A percentile compares a stretch with the other conserved stretches of the same genome.
Evolutionary conservation across 257 asterid genomes (phyloP).

Genomic region (Jasminum sambac): DNA sequence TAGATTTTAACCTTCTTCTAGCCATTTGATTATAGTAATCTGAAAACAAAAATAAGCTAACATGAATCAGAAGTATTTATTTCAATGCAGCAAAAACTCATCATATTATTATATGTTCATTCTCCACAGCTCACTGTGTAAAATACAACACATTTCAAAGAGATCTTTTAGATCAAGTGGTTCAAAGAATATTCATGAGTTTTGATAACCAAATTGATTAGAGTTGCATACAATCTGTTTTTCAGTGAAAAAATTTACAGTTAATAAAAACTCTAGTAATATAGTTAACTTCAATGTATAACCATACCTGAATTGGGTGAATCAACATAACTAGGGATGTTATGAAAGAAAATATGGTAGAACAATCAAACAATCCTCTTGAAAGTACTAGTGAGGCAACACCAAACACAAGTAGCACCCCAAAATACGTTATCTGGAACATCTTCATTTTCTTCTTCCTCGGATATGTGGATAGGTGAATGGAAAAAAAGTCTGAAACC

Average conservation of each 20-base stretch:
- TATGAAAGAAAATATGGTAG: slow-evolving; percentile 62
- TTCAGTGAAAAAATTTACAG: not conserved
- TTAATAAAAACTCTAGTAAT: not conserved
- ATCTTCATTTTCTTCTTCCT: slow-evolving; percentile 82
- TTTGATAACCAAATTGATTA: not conserved
- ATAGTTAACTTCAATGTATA: slow-evolving; percentile 2
- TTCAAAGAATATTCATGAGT: not conserved
- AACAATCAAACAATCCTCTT: slow-evolving; percentile 55
- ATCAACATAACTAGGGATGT: slow-evolving; percentile 79
- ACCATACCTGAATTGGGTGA: slow-evolving; percentile 82
- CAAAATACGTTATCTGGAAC: slow-evolving; percentile 63
- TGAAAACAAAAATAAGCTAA: too few relatives aligned
- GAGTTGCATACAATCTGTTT: slow-evolving; percentile 3
- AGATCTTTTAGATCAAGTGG: not conserved
- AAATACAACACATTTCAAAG: not conserved
- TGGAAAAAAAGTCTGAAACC: slow-evolving; percentile 67
- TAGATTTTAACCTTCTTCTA: not conserved
- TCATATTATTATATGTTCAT: too few relatives aligned
- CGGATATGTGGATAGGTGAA: slow-evolving; percentile 60
- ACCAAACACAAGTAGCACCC: slow-evolving; percentile 54
- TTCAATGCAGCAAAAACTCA: too few relatives aligned
- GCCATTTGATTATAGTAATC: not conserved
- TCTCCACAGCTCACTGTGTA: not conserved
- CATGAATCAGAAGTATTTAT: too few relatives aligned
- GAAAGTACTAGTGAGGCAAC: slow-evolving; percentile 59